Percentiles rank a stretch among this genome's conserved stretches.
phyloP scores from a whole-genome alignment of 1,284 basidiomycete species.

The Fomitopsis palustris region DNA sequence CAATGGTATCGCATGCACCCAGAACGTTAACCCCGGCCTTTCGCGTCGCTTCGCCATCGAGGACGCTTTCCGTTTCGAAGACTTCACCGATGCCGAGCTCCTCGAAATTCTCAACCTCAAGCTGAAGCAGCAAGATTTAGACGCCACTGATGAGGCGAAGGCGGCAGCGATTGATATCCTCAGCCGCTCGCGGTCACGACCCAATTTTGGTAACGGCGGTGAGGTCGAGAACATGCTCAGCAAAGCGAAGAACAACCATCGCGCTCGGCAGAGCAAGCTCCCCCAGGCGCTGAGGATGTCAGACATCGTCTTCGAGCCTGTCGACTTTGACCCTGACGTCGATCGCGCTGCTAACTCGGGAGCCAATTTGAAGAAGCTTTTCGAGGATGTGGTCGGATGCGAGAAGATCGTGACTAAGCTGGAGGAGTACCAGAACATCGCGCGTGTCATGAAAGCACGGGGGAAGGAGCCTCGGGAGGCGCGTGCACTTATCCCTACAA shows the following conservation, averaged over 20 bases:
- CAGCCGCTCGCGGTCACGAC: constrained; percentile 46
- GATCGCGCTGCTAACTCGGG: constrained; percentile 45
- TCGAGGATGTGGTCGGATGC: constrained; percentile 59
- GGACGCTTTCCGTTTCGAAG: constrained; percentile 62
- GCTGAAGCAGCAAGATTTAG: constrained; percentile 51
- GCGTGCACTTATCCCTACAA: constrained; percentile 54
- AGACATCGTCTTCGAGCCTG: constrained; percentile 49
- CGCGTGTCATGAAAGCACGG: constrained; percentile 37
- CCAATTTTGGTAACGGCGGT: constrained; percentile 67
- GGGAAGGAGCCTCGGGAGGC: constrained; percentile 19
- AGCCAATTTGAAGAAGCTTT: constrained; percentile 50
- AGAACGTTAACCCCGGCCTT: constrained; percentile 68
- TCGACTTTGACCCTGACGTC: constrained; percentile 61
- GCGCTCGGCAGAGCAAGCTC: constrained; percentile 38
- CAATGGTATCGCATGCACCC: background rate
- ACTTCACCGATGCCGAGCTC: constrained; percentile 54
- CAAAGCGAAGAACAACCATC: constrained; percentile 48
- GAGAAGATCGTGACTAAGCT: constrained; percentile 50
- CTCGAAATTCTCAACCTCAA: constrained; percentile 50
- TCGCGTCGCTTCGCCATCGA: constrained; percentile 60
- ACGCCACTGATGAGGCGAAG: constrained; percentile 54
- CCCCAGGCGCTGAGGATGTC: constrained; percentile 27
- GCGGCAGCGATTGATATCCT: constrained; percentile 50
- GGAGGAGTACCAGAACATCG: constrained; percentile 47
- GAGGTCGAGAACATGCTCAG: constrained; percentile 64